A percentile compares a stretch with the other conserved stretches of the same genome.
These are phyloP conservation scores for Samsoniella hepiali DNA, from an alignment of 2,329 filamentous ascomycete genomes.

Conservation along the genomic window DNA sequence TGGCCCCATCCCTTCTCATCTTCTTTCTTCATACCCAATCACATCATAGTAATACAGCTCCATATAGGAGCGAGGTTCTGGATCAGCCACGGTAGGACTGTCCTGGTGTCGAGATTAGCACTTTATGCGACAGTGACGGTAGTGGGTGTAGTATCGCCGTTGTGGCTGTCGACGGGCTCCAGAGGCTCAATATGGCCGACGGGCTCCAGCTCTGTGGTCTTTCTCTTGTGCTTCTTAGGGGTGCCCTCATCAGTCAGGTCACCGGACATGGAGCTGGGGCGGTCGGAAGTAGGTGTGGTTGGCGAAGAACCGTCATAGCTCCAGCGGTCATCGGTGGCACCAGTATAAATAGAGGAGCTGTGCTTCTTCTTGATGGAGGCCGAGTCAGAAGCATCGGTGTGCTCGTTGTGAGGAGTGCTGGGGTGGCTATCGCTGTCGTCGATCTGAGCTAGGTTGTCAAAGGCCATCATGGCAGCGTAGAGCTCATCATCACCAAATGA, in stretches of 20 bases:
- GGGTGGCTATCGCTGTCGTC: slow-evolving; percentile 19
- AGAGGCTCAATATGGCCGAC: slow-evolving; percentile 4
- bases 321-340: slow-evolving; percentile 36
- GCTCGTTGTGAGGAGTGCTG: slow-evolving; percentile 24
- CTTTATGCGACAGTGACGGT: slow-evolving; percentile 13
- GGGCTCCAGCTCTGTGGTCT: slow-evolving; percentile 11
- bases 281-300: slow-evolving; percentile 39
- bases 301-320: slow-evolving; percentile 37
- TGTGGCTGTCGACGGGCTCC: slow-evolving; percentile 2
- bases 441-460: slow-evolving; percentile 13
- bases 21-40: slow-evolving; percentile 14
- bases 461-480: slow-evolving; percentile 3
- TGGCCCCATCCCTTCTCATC: not conserved
- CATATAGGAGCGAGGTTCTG: not conserved
- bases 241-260: slow-evolving; percentile 33
- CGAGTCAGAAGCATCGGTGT: slow-evolving; percentile 29
- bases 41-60: slow-evolving; percentile 13
- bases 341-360: slow-evolving; percentile 38
- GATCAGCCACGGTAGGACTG: not conserved
- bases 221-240: slow-evolving; percentile 31
- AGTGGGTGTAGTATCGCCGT: slow-evolving; percentile 15
- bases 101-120: not conserved
- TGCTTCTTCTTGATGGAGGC: slow-evolving; percentile 31
- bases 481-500: not conserved
- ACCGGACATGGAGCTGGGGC: slow-evolving; percentile 32